Evolutionary conservation across 306 rosid genomes (phyloP), one percentile per base, ranked within the genome.

Genomic region (Cucurbita ficifolia): DNA sequence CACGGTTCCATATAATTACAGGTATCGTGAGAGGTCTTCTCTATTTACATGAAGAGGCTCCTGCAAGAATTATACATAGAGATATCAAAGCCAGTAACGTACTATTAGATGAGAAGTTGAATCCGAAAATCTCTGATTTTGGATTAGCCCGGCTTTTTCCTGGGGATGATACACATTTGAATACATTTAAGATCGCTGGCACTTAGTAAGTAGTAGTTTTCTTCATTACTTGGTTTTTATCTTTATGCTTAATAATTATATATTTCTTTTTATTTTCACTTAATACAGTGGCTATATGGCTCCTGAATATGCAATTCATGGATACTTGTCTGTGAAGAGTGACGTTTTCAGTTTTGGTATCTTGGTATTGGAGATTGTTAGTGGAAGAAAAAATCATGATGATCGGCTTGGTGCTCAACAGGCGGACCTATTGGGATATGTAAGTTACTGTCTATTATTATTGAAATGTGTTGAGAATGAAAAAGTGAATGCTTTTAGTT

Each of bases 111-210:
- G 98, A 85, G 70, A 73, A 88, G 19, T 82, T 92, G 78, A 84
- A 78, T 84, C 96, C 96, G 1, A 92, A 92, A 78, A 92, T 92
- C 53, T 82, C 98, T 11, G 96, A 90, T 84, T 92, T 88, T 60
- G 96, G 98, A 51, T 78, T 92, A 83, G 98, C 98, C 1, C 87
- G 96, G 75, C 87, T 92, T 49, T 92, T 92, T 86, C 96, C 98
- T 14, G 98, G 96, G 62, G 98, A 92, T 10, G 98, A 86, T 70
- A 92, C 96, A 70, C 96, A 92, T 68, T 22, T 88, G 55, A 80
- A 90, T 76, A 92, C 98, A 50, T 90, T 92, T 72, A 84, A 79
- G 88, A 88, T 92, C 77, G 77, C 98, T 4, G 98, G 98, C 78
- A 92, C 98, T 78, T 87, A 81, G 98, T 92, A 81, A 88, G 98